Evolutionary conservation across 2,329 filamentous ascomycete species (phyloP).

Genomic region (Nigrospora sphaerica): DNA sequence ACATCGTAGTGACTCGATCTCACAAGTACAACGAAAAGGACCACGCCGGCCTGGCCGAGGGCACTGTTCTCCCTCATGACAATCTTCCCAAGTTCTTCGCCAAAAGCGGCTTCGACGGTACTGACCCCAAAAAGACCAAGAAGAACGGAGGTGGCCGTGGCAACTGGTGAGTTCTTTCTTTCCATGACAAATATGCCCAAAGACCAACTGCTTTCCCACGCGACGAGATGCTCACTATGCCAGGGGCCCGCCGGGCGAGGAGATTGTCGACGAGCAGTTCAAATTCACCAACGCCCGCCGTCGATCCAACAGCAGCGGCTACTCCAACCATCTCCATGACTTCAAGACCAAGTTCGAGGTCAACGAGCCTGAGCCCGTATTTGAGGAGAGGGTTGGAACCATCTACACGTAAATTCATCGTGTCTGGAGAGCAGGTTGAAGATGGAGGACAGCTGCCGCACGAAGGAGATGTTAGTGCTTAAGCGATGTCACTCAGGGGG

Average conservation of each 20-base stretch:
- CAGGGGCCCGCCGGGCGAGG: slow-evolving; percentile 80
- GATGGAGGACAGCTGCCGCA: background rate
- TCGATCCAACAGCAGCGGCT: slow-evolving; percentile 82
- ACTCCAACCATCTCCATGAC: slow-evolving; percentile 61
- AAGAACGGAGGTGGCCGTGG: slow-evolving; percentile 90
- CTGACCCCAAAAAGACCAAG: slow-evolving; percentile 89
- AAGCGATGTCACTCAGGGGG: background rate
- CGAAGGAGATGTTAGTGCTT: background rate
- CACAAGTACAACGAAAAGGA: slow-evolving; percentile 94
- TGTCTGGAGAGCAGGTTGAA: background rate
- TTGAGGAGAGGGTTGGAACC: slow-evolving; percentile 64
- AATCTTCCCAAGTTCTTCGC: too few relatives aligned
- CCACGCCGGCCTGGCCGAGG: slow-evolving; percentile 72
- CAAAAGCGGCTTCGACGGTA: slow-evolving; percentile 72
- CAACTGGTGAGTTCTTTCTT: slow-evolving; percentile 69
- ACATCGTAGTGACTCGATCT: slow-evolving; percentile 85
- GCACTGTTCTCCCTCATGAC: slow-evolving; percentile 61
- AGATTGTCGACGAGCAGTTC: slow-evolving; percentile 77
- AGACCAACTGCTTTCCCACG: too few relatives aligned
- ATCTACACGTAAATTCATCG: background rate
- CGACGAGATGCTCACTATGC: background rate
- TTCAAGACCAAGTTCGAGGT: slow-evolving; percentile 98
- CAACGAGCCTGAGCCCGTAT: slow-evolving; percentile 82
- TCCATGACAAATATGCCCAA: background rate
- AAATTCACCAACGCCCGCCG: slow-evolving; percentile 80